Percentiles rank a stretch among this genome's conserved stretches.
These are phyloP conservation scores for Phoma herbarum DNA, from an alignment of 2,329 filamentous ascomycete genomes.

Conservation along the genomic window DNA sequence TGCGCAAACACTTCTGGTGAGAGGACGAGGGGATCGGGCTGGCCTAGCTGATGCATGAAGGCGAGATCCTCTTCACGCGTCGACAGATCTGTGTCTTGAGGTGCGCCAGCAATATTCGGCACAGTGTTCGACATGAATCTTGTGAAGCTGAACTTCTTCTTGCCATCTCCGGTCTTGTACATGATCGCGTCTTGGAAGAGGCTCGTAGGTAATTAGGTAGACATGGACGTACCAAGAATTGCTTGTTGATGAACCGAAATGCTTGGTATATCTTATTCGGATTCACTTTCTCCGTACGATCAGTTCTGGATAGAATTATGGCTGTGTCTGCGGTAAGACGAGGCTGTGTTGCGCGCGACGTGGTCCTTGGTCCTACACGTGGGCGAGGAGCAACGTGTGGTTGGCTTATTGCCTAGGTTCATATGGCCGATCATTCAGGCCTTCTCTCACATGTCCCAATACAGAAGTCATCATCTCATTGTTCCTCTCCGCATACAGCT, in stretches of 20 bases:
- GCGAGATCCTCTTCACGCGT: slow-evolving; percentile 10
- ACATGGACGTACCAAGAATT: not conserved
- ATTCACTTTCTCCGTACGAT: not conserved
- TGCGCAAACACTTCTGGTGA: slow-evolving; percentile 10
- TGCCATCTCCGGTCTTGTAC: slow-evolving; percentile 12
- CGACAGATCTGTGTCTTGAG: slow-evolving; percentile 3
- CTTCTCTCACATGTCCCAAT: not conserved
- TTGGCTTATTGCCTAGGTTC: not conserved
- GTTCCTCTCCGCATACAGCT: not conserved
- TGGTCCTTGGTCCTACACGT: not conserved
- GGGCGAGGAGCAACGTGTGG: not conserved
- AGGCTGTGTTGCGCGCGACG: not conserved
- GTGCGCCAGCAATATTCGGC: slow-evolving; percentile 10
- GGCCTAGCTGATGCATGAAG: slow-evolving; percentile 12
- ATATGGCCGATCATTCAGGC: not conserved
- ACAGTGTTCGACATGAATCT: slow-evolving; percentile 13
- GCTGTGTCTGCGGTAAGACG: not conserved
- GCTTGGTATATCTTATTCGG: slow-evolving; percentile 1
- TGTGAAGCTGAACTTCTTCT: slow-evolving; percentile 20
- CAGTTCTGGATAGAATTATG: not conserved
- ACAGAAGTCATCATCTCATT: not conserved
- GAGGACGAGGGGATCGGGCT: slow-evolving; percentile 10
- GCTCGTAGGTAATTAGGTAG: not conserved
- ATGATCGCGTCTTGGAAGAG: not conserved
- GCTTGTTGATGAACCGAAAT: not conserved